Evolutionary conservation across 345 rosid genomes (phyloP).

Genomic region (rapeseed (Brassica napus)): Da-Ae NC_063448.1:13672501-13673000

Average conservation of each 20-base stretch:
- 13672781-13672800: neutral
- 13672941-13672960: too few relatives aligned
- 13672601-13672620: neutral
- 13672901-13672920: too few relatives aligned
- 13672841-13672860: too few relatives aligned
- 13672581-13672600: constrained; percentile 20
- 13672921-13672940: too few relatives aligned
- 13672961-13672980: too few relatives aligned
- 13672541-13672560: constrained; percentile 35
- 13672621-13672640: constrained; percentile 1
- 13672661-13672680: neutral
- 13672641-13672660: constrained; percentile 4
- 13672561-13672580: constrained; percentile 24
- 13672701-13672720: constrained; percentile 22
- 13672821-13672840: neutral
- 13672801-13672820: neutral
- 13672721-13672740: constrained; percentile 16
- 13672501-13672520: neutral
- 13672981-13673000: too few relatives aligned
- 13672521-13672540: constrained; percentile 21
- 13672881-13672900: too few relatives aligned
- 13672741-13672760: neutral
- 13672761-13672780: constrained; percentile 15
- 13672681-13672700: constrained; percentile 24
- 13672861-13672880: too few relatives aligned